These are phyloP conservation scores for Brassica hybrid DNA, from an alignment of 441 rosid genomes.

Conservation along the genomic window DNA sequence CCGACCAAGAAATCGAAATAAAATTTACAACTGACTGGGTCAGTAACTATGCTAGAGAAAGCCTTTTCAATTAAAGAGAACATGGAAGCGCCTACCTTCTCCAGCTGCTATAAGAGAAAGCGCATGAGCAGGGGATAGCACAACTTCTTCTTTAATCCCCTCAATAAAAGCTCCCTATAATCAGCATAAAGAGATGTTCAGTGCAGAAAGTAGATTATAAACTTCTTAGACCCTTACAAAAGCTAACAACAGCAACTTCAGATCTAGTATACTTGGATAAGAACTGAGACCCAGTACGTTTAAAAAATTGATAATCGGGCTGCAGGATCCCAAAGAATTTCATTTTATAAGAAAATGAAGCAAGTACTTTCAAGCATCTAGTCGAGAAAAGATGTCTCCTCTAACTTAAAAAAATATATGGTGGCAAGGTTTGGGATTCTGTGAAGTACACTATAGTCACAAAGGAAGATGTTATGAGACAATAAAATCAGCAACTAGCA, in stretches of 20 bases:
- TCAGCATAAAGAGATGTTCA: conserved; percentile 34
- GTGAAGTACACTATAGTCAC: conserved; percentile 11
- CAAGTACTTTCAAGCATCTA: conserved; percentile 19
- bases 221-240: background rate
- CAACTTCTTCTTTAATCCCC: conserved; percentile 99
- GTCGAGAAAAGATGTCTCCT: conserved; percentile 6
- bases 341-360: conserved; percentile 6
- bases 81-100: conserved; percentile 70
- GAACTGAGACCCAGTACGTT: conserved; percentile 18
- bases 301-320: conserved; percentile 7
- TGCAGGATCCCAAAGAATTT: conserved; percentile 9
- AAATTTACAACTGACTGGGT: background rate
- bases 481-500: conserved; percentile 3
- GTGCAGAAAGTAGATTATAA: conserved; percentile 4
- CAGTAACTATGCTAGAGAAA: conserved; percentile 2
- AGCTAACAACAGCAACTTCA: conserved; percentile 9
- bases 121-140: conserved; percentile 97
- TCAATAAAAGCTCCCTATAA: conserved; percentile 95
- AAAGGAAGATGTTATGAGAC: conserved; percentile 11
- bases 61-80: conserved; percentile 27
- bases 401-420: background rate
- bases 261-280: conserved; percentile 23
- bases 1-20: background rate
- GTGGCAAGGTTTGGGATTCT: conserved; percentile 20
- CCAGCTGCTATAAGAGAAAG: conserved; percentile 99